Evolutionary conservation across 345 rosid species (phyloP).

Genomic region (Aquilaria sinensis): DNA sequence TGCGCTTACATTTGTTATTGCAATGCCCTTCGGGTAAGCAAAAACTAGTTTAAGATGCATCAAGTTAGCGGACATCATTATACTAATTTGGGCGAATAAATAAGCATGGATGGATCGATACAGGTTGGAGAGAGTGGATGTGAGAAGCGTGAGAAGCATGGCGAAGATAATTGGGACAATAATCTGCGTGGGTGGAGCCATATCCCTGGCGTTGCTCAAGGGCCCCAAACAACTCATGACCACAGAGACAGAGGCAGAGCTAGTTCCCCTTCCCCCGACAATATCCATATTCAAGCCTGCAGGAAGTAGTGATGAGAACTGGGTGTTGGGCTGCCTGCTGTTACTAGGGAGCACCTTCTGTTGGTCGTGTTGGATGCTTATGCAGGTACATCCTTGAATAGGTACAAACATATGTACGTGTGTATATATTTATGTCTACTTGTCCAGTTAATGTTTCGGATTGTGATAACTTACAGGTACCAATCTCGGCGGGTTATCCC

Average conservation of each 20-base stretch:
- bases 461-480: conserved; percentile 25
- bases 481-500: conserved; percentile 36
- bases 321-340: conserved; percentile 49
- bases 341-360: conserved; percentile 41
- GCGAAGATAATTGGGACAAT: conserved; percentile 35
- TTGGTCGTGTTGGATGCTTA: conserved; percentile 58
- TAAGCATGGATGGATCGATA: background rate
- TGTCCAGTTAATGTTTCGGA: background rate
- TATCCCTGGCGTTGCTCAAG: conserved; percentile 51
- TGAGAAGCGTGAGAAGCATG: conserved; percentile 17
- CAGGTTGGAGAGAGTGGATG: conserved; percentile 34
- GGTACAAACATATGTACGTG: no score
- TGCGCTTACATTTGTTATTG: conserved; percentile 35
- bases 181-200: conserved; percentile 49
- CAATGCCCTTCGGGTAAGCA: conserved; percentile 25
- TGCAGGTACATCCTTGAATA: conserved; percentile 27
- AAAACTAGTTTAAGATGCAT: background rate
- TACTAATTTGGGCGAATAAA: no score
- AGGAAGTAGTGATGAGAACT: conserved; percentile 12
- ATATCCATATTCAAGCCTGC: conserved; percentile 13
- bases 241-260: conserved; percentile 2
- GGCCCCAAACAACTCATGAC: conserved; percentile 39
- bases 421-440: no score
- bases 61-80: background rate
- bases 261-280: conserved; percentile 3